phyloP scores from a whole-genome alignment of 257 asterid species.

The Jacaranda mimosifolia region DNA sequence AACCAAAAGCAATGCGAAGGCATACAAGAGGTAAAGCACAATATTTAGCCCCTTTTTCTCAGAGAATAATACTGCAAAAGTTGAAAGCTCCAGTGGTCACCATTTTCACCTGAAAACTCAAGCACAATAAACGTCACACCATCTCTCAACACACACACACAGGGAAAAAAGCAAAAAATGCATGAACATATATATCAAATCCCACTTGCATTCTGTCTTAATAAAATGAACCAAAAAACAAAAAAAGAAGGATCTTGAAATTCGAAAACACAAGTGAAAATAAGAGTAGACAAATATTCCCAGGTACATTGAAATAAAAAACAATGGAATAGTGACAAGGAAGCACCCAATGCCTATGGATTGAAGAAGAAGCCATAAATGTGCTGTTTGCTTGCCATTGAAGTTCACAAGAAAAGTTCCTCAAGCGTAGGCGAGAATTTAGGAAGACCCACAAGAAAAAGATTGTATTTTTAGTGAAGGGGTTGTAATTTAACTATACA shows the following conservation, averaged over 20 bases:
- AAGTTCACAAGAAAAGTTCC: conserved; percentile 47
- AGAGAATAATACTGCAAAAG: conserved; percentile 47
- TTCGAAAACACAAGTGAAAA: conserved; percentile 30
- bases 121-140: conserved; percentile 35
- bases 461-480: conserved; percentile 16
- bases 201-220: too few relatives aligned
- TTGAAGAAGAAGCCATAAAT: conserved; percentile 44
- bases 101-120: conserved; percentile 50
- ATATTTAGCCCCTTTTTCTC: conserved; percentile 44
- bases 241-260: conserved; percentile 29
- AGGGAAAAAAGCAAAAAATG: background rate
- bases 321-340: conserved; percentile 52
- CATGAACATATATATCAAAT: background rate
- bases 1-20: conserved; percentile 34
- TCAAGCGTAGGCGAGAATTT: conserved; percentile 43
- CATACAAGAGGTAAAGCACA: conserved; percentile 39
- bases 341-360: conserved; percentile 57
- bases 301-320: conserved; percentile 36
- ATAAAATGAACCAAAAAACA: background rate
- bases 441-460: conserved; percentile 45
- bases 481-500: background rate
- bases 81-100: conserved; percentile 43
- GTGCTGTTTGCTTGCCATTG: conserved; percentile 44
- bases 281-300: conserved; percentile 5
- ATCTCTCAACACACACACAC: conserved; percentile 33